A percentile compares a stretch with the other conserved stretches of the same genome.
phyloP scores from a whole-genome alignment of 345 rosid genomes.

The Salix dunnii region DNA sequence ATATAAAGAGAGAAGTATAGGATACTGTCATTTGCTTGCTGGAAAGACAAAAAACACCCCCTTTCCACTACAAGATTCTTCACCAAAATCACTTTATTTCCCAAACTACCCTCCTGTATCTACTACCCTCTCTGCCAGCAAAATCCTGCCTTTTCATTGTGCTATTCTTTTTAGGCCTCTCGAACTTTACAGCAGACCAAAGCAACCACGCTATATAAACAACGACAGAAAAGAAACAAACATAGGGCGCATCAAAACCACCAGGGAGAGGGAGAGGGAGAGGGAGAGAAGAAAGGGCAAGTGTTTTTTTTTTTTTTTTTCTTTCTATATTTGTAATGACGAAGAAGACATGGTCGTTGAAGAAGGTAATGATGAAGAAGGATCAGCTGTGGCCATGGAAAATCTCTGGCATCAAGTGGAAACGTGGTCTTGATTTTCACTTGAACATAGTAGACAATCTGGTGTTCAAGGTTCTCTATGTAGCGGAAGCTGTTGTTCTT shows the following conservation, averaged over 20 bases:
- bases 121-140: background rate
- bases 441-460: constrained; percentile 37
- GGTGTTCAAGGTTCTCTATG: constrained; percentile 49
- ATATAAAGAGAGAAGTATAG: background rate
- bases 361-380: constrained; percentile 4
- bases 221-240: background rate
- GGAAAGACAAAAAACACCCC: background rate
- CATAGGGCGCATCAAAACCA: background rate
- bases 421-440: background rate
- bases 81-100: background rate
- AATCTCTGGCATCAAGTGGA: constrained; percentile 14
- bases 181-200: background rate
- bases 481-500: constrained; percentile 56
- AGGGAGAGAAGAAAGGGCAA: background rate
- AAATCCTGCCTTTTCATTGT: background rate
- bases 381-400: constrained; percentile 11
- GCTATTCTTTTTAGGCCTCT: no score
- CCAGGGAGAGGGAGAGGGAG: background rate
- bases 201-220: background rate
- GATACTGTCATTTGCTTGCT: background rate
- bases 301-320: background rate
- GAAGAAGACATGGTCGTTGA: constrained; percentile 9
- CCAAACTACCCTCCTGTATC: background rate
- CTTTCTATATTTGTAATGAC: background rate
- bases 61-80: background rate